Base-by-base conservation (phyloP, 768 basidiomycete genomes). In the Zangia roseola region DNA sequence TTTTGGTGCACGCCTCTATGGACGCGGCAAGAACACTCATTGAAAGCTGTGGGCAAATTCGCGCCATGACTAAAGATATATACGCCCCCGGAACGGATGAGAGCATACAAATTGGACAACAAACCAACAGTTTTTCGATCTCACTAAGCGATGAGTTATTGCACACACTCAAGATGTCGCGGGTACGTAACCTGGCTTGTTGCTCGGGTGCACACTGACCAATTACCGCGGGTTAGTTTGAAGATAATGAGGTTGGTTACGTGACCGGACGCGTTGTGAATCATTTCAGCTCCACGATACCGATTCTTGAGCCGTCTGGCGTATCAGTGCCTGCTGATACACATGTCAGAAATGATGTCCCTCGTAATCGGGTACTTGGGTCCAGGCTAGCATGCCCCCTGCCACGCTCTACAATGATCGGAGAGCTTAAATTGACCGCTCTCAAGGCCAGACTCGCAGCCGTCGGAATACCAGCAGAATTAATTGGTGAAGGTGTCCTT, bases 401-500 rank as follows among this genome's bases (percentile, higher is more conserved):
- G 3, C 91, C 93, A 1, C 82, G 84, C 50, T 94, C 95, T 0
- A 90, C 94, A 7, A 95, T 97, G 86, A 97, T 99, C 47, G 97
- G 97, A 43, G 97, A 98, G 61, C 80, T 99, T 35, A 94, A 97
- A 64, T 75, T 99, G 24, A 94, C 93, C 1, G 80, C 82, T 2
- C 78, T 99, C 40, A 97, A 97, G 68, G 66, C 84, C n/a, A 82
- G 85, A 6, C 75, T 99, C 19, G 76, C 83, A 5, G 68, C 81
- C 2, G 71, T 91, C 3, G 85, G 86, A 10, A 83, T 98, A 39
- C 86, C 89, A 37, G 91, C 94, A 0, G 94, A 97, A 67, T 84
- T 98, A 47, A 86, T 94, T n/a, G 95, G 95, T 20, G 95, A 98
- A 71, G 97, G 97, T 72, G 88, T 95, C 9, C 76, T 99, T 24